Evolutionary conservation across 2,329 filamentous ascomycete species (phyloP), one percentile per base, ranked within the genome.

Genomic region (Alternaria longipes): DNA sequence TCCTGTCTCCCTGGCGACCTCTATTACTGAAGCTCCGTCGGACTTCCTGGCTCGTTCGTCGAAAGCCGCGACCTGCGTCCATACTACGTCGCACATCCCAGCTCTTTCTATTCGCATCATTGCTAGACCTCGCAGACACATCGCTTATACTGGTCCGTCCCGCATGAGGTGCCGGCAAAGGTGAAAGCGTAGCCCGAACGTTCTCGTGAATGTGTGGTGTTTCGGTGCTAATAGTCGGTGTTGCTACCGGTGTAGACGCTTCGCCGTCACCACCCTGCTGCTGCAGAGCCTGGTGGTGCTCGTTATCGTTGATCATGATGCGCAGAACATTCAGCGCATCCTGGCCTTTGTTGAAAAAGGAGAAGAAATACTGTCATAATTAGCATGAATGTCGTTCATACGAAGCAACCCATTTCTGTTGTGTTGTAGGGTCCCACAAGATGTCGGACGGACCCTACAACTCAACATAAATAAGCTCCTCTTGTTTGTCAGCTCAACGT

Each of bases 281-380:
- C 8, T 64, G 60, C 8, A 49, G 8, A 34, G 56, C 14, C 55
- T 76, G 72, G 40, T 78, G 74, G 54, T 77, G 78, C 56, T 86
- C 82, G 24, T 87, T 86, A 65, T 90, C 88, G 50, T 91, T 89
- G 9, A 93, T 86, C 54, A 96, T 82, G 42, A 88, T 87, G 64
- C 88, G 91, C 53, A 99, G 83, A 3, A 95, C 86, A 51, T 90
- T 88, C 64, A 97, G 87, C 14, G 93, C 94, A 70, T 97, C 92
- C 71, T 91, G 89, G 7, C 93, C 93, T 64, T 90, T 90, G 68
- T 88, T 91, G 77, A 97, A 97, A 80, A 98, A 98, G 0, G 94
- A 95, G 78, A 99, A 98, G 77, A 96, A 98, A 77, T 98, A 97
- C 89, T 94, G 61, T 11, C 11, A 3, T 1, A 11, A 38, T 72